Evolutionary conservation across 1,284 basidiomycete genomes (phyloP).

Genomic region (Gastroboletus turbinatus): DNA sequence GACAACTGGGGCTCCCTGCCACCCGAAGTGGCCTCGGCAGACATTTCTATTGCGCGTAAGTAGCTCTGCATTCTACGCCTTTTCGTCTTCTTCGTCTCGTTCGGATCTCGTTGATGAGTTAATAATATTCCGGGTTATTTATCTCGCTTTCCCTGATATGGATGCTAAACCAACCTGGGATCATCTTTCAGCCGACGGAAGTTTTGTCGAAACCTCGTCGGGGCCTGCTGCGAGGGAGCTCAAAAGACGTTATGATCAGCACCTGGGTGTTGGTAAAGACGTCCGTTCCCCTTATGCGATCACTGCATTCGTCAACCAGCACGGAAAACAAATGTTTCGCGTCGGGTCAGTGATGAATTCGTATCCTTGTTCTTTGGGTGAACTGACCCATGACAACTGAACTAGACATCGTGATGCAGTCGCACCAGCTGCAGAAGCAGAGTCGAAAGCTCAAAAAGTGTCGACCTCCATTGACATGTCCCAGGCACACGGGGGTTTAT

Average conservation of each 20-base stretch:
- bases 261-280: conserved; percentile 61
- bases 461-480: conserved; percentile 30
- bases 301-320: conserved; percentile 74
- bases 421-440: conserved; percentile 46
- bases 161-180: conserved; percentile 1
- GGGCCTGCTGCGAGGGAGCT: conserved; percentile 70
- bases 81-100: neutral
- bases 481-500: conserved; percentile 17
- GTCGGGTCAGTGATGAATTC: conserved; percentile 54
- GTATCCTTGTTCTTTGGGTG: neutral
- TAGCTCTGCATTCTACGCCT: conserved; percentile 23
- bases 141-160: neutral
- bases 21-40: conserved; percentile 54
- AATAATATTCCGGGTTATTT: neutral
- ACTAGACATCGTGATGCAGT: conserved; percentile 53
- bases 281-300: conserved; percentile 75
- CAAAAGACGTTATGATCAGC: conserved; percentile 69
- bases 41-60: conserved; percentile 62
- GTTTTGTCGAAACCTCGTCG: conserved; percentile 75
- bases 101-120: conserved; percentile 6
- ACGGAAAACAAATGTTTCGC: conserved; percentile 72
- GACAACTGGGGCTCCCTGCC: conserved; percentile 35
- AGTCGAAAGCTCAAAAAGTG: conserved; percentile 35
- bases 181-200: conserved; percentile 56
- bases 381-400: conserved; percentile 9